A percentile compares a stretch with the other conserved stretches of the same genome.
phyloP scores from a whole-genome alignment of 73 alveolate genomes.

The Breviolum minutum region DNA sequence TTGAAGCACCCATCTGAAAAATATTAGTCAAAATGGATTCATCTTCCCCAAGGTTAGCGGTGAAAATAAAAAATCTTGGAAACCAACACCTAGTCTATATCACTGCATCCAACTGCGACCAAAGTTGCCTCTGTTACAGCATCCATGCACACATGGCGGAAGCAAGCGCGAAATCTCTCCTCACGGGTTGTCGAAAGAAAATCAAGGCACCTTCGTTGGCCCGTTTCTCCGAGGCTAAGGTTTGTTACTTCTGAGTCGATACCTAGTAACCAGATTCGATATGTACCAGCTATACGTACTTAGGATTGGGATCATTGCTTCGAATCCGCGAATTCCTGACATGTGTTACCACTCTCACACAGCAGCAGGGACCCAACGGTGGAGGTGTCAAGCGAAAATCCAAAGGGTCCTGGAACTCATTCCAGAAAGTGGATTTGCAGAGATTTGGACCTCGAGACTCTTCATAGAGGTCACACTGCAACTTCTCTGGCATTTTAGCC shows the following conservation, averaged over 20 bases:
- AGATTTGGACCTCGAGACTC: conserved; percentile 73
- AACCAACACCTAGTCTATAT: too few species aligned
- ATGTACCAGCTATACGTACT: neutral
- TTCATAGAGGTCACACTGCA: conserved; percentile 64
- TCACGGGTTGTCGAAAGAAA: neutral
- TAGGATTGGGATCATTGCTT: neutral
- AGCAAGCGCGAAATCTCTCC: conserved; percentile 79
- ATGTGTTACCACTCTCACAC: too few species aligned
- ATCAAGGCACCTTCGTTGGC: neutral
- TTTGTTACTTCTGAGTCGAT: too few species aligned
- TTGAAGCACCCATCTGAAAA: too few species aligned
- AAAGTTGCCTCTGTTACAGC: conserved; percentile 41
- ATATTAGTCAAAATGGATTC: too few species aligned
- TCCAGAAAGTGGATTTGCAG: conserved; percentile 23
- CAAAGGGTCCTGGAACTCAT: conserved; percentile 45
- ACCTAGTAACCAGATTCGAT: too few species aligned
- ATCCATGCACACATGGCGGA: conserved; percentile 75
- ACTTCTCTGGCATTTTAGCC: conserved; percentile 62
- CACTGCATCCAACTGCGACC: neutral
- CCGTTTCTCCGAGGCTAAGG: neutral
- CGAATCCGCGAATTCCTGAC: neutral
- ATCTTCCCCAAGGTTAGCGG: too few species aligned
- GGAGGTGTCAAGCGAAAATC: neutral
- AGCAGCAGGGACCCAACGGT: neutral
- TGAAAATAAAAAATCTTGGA: too few species aligned